Conservation (phyloP, 2,329 filamentous ascomycete genomes). For the Colletotrichum gigasporum region DNA sequence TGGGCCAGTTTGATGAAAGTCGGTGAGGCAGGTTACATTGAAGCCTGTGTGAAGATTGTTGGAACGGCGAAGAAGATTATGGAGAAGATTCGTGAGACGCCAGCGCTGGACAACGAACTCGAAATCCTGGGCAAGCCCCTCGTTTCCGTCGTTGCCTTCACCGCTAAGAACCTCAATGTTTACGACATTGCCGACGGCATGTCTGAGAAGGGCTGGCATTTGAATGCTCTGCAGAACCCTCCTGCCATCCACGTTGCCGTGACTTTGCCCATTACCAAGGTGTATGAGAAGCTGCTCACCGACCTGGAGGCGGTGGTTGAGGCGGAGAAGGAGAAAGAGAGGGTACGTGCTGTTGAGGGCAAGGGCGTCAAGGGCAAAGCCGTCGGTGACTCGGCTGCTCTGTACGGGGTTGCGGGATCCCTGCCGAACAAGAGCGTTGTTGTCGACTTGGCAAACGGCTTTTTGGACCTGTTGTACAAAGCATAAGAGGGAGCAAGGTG, state of each 20-base stretch:
- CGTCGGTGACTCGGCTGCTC: constrained; percentile 81
- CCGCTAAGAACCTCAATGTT: constrained; percentile 83
- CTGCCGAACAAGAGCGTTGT: constrained; percentile 96
- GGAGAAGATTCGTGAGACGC: constrained; percentile 75
- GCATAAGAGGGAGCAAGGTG: constrained; percentile 57
- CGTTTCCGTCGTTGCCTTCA: constrained; percentile 91
- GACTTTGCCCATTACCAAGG: constrained; percentile 84
- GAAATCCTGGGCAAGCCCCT: constrained; percentile 85
- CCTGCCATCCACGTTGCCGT: constrained; percentile 95
- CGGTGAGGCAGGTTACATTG: constrained; percentile 88
- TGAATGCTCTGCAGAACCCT: constrained; percentile 92
- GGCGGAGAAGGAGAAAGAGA: constrained; percentile 83
- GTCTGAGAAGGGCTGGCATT: constrained; percentile 87
- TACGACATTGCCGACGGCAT: constrained; percentile 96
- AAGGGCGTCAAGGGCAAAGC: constrained; percentile 72
- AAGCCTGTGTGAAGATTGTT: constrained; percentile 88
- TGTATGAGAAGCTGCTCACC: constrained; percentile 79
- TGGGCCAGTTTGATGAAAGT: constrained; percentile 93
- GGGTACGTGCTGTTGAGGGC: constrained; percentile 75
- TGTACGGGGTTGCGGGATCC: constrained; percentile 95
- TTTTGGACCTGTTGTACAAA: constrained; percentile 93
- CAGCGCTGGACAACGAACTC: constrained; percentile 76
- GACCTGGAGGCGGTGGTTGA: constrained; percentile 76
- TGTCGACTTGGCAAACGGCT: constrained; percentile 87
- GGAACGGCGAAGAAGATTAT: constrained; percentile 86